Evolutionary conservation across 2,329 filamentous ascomycete species (phyloP).

Genomic region (Metarhizium robertsii): DNA sequence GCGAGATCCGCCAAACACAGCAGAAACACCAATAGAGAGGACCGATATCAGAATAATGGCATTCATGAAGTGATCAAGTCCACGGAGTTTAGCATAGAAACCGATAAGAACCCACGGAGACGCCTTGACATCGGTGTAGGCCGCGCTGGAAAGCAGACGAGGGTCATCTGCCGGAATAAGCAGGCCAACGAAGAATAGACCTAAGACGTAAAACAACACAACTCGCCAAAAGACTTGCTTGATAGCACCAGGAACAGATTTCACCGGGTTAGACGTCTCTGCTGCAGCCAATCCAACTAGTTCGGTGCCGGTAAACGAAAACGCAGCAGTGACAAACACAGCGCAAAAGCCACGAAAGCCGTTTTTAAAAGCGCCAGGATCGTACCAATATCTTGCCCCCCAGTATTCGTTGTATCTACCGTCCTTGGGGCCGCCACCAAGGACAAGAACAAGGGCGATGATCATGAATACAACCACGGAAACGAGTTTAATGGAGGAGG

Average conservation of each 20-base stretch:
- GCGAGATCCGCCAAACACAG: slow-evolving; percentile 45
- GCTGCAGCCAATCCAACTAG: slow-evolving; percentile 62
- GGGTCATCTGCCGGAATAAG: slow-evolving; percentile 33
- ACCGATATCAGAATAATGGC: slow-evolving; percentile 44
- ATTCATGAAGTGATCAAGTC: slow-evolving; percentile 44
- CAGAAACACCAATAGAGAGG: slow-evolving; percentile 44
- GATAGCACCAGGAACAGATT: slow-evolving; percentile 66
- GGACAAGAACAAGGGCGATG: slow-evolving; percentile 45
- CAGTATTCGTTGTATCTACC: slow-evolving; percentile 31
- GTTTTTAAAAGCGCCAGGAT: slow-evolving; percentile 49
- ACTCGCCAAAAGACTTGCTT: slow-evolving; percentile 60
- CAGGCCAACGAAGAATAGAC: slow-evolving; percentile 39
- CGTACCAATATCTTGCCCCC: slow-evolving; percentile 33
- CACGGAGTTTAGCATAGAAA: slow-evolving; percentile 35
- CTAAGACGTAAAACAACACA: slow-evolving; percentile 39
- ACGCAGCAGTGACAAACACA: slow-evolving; percentile 61
- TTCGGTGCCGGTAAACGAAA: slow-evolving; percentile 60
- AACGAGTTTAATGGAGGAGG: slow-evolving; percentile 44
- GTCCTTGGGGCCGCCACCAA: slow-evolving; percentile 44
- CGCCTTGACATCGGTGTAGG: slow-evolving; percentile 30
- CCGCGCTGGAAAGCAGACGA: slow-evolving; percentile 34
- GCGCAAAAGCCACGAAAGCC: slow-evolving; percentile 62
- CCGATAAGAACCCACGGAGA: slow-evolving; percentile 45
- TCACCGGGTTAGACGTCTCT: slow-evolving; percentile 56
- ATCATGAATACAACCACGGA: slow-evolving; percentile 55